Evolutionary conservation across 768 basidiomycete species (phyloP).

Genomic region (Mycena maculata): DNA sequence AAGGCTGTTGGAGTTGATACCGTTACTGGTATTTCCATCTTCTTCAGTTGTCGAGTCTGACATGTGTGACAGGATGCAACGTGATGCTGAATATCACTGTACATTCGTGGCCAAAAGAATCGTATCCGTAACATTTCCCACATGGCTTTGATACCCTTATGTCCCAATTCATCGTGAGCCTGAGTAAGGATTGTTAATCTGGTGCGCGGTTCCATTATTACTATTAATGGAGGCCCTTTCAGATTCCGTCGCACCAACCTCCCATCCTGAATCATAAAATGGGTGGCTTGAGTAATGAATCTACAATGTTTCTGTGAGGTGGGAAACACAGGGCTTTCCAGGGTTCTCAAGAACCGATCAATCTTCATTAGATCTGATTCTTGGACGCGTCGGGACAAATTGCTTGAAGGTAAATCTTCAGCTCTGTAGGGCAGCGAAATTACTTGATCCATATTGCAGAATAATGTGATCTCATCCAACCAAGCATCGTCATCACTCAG

Average conservation of each 20-base stretch:
- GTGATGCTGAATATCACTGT: conserved; percentile 35
- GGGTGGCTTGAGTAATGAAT: conserved; percentile 24
- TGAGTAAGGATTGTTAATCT: conserved; percentile 24
- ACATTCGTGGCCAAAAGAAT: conserved; percentile 44
- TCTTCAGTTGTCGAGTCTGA: not conserved
- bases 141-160: conserved; percentile 38
- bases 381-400: not conserved
- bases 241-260: conserved; percentile 27
- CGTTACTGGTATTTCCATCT: conserved; percentile 32
- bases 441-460: not conserved
- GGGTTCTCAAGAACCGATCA: conserved; percentile 26
- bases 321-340: conserved; percentile 20
- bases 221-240: not conserved
- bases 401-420: not conserved
- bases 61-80: not conserved
- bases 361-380: not conserved
- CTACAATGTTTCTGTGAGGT: not conserved
- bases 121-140: conserved; percentile 24
- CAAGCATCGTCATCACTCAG: conserved; percentile 41
- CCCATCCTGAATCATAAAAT: conserved; percentile 29
- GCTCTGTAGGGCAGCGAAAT: not conserved
- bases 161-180: conserved; percentile 41
- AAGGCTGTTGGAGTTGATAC: conserved; percentile 25
- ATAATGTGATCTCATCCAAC: conserved; percentile 19
- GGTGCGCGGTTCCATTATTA: not conserved